Evolutionary conservation across 2,329 filamentous ascomycete species (phyloP).

Genomic region (Dactylellina drechsleri): DNA sequence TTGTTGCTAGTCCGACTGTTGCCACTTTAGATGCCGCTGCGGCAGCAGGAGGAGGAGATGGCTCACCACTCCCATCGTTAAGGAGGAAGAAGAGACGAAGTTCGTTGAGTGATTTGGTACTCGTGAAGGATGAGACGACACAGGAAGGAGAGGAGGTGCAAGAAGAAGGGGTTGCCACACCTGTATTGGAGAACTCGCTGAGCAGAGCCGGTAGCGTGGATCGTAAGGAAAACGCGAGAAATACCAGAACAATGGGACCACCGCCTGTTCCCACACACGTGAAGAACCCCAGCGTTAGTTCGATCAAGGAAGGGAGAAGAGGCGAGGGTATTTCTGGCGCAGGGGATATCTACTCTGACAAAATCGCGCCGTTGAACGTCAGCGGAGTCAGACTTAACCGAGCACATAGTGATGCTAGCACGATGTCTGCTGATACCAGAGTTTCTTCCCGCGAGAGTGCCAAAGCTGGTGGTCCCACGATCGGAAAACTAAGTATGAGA

Average conservation of each 20-base stretch:
- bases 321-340: background rate
- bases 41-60: slow-evolving; percentile 21
- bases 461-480: background rate
- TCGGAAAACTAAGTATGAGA: slow-evolving; percentile 10
- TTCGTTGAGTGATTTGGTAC: slow-evolving; percentile 81
- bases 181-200: slow-evolving; percentile 19
- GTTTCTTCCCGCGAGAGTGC: slow-evolving; percentile 6
- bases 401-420: slow-evolving; percentile 48
- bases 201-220: slow-evolving; percentile 36
- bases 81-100: slow-evolving; percentile 84
- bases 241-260: slow-evolving; percentile 32
- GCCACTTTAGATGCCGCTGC: slow-evolving; percentile 12
- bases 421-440: slow-evolving; percentile 7
- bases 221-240: slow-evolving; percentile 37
- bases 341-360: slow-evolving; percentile 29
- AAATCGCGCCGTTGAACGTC: slow-evolving; percentile 43
- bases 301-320: slow-evolving; percentile 11
- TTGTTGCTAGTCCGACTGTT: slow-evolving; percentile 37
- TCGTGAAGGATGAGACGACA: slow-evolving; percentile 63
- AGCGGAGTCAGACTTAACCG: slow-evolving; percentile 44
- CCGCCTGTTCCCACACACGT: slow-evolving; percentile 43
- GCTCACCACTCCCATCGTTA: slow-evolving; percentile 39
- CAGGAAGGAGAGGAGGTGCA: slow-evolving; percentile 60
- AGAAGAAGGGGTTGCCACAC: background rate
- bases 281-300: slow-evolving; percentile 35